Percentiles rank a stretch among this genome's conserved stretches.
Conservation (phyloP, 345 rosid species). For the Cardamine occulta region DNA sequence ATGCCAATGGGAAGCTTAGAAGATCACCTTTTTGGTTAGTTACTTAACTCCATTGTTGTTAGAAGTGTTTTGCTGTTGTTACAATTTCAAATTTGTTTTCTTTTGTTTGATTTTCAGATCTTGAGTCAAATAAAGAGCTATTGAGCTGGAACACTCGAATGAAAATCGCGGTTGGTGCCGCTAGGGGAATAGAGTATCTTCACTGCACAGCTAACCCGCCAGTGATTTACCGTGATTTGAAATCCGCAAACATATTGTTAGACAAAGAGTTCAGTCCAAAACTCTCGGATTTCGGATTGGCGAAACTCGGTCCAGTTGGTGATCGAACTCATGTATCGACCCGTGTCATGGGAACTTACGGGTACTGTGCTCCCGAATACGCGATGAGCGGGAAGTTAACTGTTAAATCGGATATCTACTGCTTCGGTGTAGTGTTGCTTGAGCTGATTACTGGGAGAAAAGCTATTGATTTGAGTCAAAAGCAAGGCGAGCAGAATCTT, state of each 20-base stretch:
- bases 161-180: constrained; percentile 90
- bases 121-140: constrained; percentile 56
- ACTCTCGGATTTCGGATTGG: constrained; percentile 93
- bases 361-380: constrained; percentile 98
- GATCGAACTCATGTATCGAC: constrained; percentile 98
- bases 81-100: neutral
- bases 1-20: constrained; percentile 96
- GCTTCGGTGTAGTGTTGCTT: constrained; percentile 95
- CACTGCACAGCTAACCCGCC: constrained; percentile 94
- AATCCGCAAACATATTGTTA: constrained; percentile 86
- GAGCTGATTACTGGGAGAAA: constrained; percentile 91
- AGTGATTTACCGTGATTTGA: constrained; percentile 91
- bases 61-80: neutral
- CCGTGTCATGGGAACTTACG: constrained; percentile 97
- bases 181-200: constrained; percentile 86
- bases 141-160: constrained; percentile 80
- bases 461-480: constrained; percentile 69
- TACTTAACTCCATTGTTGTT: neutral
- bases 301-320: constrained; percentile 96
- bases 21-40: constrained; percentile 88
- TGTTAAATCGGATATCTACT: constrained; percentile 88
- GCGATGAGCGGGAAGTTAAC: constrained; percentile 98
- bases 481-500: constrained; percentile 80
- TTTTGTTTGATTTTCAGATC: constrained; percentile 50
- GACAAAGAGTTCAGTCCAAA: constrained; percentile 78